These are phyloP conservation scores for Calonectria montana DNA, from an alignment of 2,329 filamentous ascomycete species.

Conservation along the genomic window DNA sequence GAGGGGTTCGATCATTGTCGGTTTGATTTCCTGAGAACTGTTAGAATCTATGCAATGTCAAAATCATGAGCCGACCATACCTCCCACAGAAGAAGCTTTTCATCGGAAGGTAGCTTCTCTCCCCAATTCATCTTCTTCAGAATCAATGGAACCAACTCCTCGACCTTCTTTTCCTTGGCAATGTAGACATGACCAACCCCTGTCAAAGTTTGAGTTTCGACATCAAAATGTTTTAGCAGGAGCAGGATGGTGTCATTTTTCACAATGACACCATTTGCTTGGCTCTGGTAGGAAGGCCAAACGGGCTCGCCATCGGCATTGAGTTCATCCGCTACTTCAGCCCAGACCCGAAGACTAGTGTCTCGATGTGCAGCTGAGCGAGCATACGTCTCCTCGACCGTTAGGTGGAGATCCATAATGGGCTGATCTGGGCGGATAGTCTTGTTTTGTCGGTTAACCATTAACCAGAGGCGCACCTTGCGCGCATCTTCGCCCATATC, in stretches of 20 bases:
- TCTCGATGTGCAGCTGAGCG: conserved; percentile 70
- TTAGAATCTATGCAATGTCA: conserved; percentile 13
- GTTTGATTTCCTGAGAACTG: conserved; percentile 83
- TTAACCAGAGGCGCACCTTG: conserved; percentile 87
- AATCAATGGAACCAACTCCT: conserved; percentile 83
- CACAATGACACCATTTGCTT: conserved; percentile 66
- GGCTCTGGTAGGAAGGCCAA: conserved; percentile 75
- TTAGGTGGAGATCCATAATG: conserved; percentile 81
- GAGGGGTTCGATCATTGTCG: conserved; percentile 94
- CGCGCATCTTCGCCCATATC: conserved; percentile 76
- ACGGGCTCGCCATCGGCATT: conserved; percentile 74
- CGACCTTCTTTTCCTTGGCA: conserved; percentile 86
- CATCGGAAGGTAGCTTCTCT: conserved; percentile 73
- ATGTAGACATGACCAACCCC: conserved; percentile 90
- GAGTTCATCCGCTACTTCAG: conserved; percentile 79
- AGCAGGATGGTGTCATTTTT: conserved; percentile 79
- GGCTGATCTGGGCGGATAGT: conserved; percentile 92
- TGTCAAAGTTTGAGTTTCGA: conserved; percentile 76
- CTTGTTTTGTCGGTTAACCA: conserved; percentile 99
- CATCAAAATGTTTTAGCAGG: conserved; percentile 93
- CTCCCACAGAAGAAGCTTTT: conserved; percentile 81
- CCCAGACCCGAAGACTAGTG: conserved; percentile 85
- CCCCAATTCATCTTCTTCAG: conserved; percentile 88
- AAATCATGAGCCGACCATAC: conserved; percentile 49
- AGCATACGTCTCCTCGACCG: conserved; percentile 75